Base-by-base conservation (phyloP, 768 basidiomycete species). In the Tylopilus rubrobrunneus region DNA sequence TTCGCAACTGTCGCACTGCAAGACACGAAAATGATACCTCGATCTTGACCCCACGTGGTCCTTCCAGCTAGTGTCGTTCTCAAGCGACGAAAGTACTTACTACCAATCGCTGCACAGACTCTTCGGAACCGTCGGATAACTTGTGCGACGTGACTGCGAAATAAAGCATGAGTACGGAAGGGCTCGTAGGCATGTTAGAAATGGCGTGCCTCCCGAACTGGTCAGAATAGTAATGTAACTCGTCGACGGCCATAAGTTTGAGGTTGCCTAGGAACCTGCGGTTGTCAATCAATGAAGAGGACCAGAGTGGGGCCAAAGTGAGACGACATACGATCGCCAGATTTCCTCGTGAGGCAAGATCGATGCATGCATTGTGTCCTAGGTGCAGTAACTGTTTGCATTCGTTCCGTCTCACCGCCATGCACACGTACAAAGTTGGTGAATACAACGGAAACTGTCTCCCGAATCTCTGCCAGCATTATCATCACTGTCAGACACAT, bases 1-100 rank as follows among this genome's bases (percentile, higher is more conserved):
- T 90, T 87, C 6, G 84, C 74, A 42, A 96, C 86, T 0, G 92
- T 96, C 34, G 92, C 92, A 56, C 89, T 92, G 64, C 92, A 95
- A 12, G 91, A 92, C 7, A 95, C 81, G 62, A 90, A 92, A 17
- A 73, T 78, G 3, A 78, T 64, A 0, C 71, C 72, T 45, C 70
- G 68, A 62, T 91, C 89, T 70, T 66, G 51, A 15, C 15, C 29
- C n/a, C 28, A 12, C 34, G 10, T 17, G 37, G 43, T 36, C 43
- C 21, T 40, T 53, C 5, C 17, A 53, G 39, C 15, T n/a, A 33
- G 8, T 10, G 17, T 1, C 33, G 23, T 28, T 39, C 31, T 45
- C 21, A 19, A 17, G 3, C 12, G 10, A 17, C 49, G 25, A 8
- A 27, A 6, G 15, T 15, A 72, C 85, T 52, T 58, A 91, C 87